Base-by-base conservation (phyloP, 148 eudicot species). In the Silene conica region DNA sequence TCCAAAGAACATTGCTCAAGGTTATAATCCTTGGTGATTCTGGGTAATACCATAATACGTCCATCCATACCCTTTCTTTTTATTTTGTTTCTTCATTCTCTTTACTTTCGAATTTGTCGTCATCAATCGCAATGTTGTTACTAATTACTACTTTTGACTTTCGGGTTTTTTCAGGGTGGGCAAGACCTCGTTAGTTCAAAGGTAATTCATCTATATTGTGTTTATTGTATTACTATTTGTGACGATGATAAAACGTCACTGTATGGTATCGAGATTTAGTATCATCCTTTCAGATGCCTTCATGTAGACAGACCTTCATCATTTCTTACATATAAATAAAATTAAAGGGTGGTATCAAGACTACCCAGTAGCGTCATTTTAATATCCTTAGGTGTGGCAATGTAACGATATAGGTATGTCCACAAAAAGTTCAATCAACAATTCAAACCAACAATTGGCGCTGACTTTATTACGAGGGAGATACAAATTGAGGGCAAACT, bases 391-490 rank as follows among this genome's bases (percentile, higher is more conserved):
- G 43, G 8, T 6, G 43, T 3, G 3, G 8, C 43, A 50, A 10
- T 48, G 7, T 26, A 9, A 6, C 0, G 16, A 69, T 13, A 56
- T 55, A 91, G 97, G 76, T 91, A 91, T 62, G 92, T 85, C 45
- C 80, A 83, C 38, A 82, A 83, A 55, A 91, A 83, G 81, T 91
- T 89, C 82, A 86, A 82, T 73, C 79, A 83, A 65, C 92, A 86
- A 41, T 89, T 87, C 77, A 91, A 89, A 78, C 89, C 93, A 25
- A 91, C 97, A n/a, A 89, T 91, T 60, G 97, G 97, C 19, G 97
- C 97, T 78, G 97, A 91, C 80, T 91, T 91, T 80, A 77, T 83
- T 38, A 87, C 97, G 8, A 91, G 83, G 78, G 93, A 89, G 67
- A 77, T 91, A 23, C 86, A 86, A 67, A 75, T 87, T 57, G 92